Base-by-base conservation (phyloP, 495 filamentous ascomycete species). In the Aspergillus taichungensis region DNA sequence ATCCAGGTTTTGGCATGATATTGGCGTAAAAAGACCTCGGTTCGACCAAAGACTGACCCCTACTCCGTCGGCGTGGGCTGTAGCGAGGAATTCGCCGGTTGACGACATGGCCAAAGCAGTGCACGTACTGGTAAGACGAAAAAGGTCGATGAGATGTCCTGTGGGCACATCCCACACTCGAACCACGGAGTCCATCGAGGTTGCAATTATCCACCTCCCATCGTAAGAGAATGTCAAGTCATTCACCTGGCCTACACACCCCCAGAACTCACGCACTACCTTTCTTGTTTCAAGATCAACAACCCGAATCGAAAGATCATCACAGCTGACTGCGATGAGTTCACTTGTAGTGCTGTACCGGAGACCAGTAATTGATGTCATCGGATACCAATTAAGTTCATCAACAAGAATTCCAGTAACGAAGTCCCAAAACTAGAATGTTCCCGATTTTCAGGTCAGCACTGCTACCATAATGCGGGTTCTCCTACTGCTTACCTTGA, bases 161-260 rank as follows among this genome's bases (percentile, higher is more conserved):
- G 92, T 97, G 8, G 92, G 90, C 24, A 99, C 68, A 66, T 99
- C 92, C 91, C 92, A 99, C 2, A 96, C 77, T 38, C 92, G 78
- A 31, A 99, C 68, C 34, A 85, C 66, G 9, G 78, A 81, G 63
- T 96, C 90, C 61, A 84, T 82, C 5, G 86, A 88, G 8, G 88
- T 84, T 12, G 88, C 87, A 43, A 96, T 74, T 51, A 99, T 83
- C 94, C 92, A 97, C 33, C 89, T 75, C 18, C 89, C 92, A 62
- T 97, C 88, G 50, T 83, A 84, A 10, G 92, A 97, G 64, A 97
- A 97, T 47, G 79, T 81, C 54, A 91, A 87, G 60, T 94, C 87
- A 56, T 83, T 88, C 49, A 94, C 83, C 42, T 79, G 78, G 13
- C 79, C 83, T n/a, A 78, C 73, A 44, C 83, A 88, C 10, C 88